phyloP scores from a whole-genome alignment of 768 basidiomycete genomes.

The Chiua virens region DNA sequence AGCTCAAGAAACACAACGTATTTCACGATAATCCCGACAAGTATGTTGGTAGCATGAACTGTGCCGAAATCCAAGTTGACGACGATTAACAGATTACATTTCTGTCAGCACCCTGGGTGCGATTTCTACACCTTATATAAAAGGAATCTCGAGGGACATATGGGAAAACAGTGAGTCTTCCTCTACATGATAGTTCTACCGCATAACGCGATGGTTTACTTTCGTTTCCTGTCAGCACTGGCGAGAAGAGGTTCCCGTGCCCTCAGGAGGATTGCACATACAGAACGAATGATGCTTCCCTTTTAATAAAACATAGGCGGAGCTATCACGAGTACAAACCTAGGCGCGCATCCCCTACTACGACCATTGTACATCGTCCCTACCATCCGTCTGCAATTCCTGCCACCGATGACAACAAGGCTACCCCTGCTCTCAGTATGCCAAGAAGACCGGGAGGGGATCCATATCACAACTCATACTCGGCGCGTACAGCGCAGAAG shows the following conservation, averaged over 20 bases:
- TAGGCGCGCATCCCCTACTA: too few relatives aligned
- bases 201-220: not conserved
- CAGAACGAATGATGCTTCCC: too few relatives aligned
- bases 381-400: too few relatives aligned
- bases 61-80: not conserved
- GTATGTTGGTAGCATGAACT: not conserved
- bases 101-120: constrained; percentile 2
- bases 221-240: constrained; percentile 6
- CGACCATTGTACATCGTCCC: too few relatives aligned
- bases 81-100: not conserved
- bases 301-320: too few relatives aligned
- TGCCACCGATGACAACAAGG: too few relatives aligned
- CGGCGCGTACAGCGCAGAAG: too few relatives aligned
- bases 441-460: too few relatives aligned
- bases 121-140: constrained; percentile 4
- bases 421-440: too few relatives aligned
- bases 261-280: not conserved
- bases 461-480: too few relatives aligned
- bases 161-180: constrained; percentile 8
- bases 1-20: not conserved
- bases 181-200: too few relatives aligned
- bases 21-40: not conserved
- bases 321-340: too few relatives aligned
- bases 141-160: constrained; percentile 6
- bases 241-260: constrained; percentile 3